phyloP scores from a whole-genome alignment of 2,329 filamentous ascomycete genomes.

The Aspergillus caelatus region DNA sequence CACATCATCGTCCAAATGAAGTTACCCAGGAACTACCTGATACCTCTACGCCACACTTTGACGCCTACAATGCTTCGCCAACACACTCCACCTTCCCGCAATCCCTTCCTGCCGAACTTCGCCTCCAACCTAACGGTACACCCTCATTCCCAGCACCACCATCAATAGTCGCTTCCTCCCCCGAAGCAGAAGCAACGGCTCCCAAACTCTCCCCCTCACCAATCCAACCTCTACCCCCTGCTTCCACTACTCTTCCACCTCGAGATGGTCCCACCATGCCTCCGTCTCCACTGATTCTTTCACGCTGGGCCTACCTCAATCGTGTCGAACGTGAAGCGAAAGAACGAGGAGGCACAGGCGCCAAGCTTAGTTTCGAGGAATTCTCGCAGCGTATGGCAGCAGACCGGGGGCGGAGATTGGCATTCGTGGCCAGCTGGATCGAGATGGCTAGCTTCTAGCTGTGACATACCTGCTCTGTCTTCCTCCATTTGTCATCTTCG shows the following conservation, averaged over 20 bases:
- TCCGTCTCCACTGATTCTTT: slow-evolving; percentile 40
- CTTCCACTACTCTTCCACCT: slow-evolving; percentile 18
- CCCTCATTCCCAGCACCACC: slow-evolving; percentile 36
- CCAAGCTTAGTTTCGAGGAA: slow-evolving; percentile 75
- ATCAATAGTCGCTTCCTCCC: slow-evolving; percentile 32
- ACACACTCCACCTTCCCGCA: slow-evolving; percentile 26
- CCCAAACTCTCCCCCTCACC: slow-evolving; percentile 38
- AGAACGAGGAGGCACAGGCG: slow-evolving; percentile 72
- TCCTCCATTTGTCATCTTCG: neutral
- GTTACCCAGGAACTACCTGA: slow-evolving; percentile 9
- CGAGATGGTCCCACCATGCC: slow-evolving; percentile 19
- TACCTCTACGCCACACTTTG: neutral
- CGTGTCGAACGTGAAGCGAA: slow-evolving; percentile 69
- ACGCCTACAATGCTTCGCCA: slow-evolving; percentile 15
- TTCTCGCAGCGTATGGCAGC: slow-evolving; percentile 75
- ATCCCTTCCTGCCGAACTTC: slow-evolving; percentile 37
- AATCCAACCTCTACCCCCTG: slow-evolving; percentile 35
- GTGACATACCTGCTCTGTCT: neutral
- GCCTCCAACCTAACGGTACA: slow-evolving; percentile 40
- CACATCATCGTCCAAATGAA: slow-evolving; percentile 49
- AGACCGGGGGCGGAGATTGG: slow-evolving; percentile 68
- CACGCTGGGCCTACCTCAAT: slow-evolving; percentile 57
- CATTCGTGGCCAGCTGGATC: slow-evolving; percentile 89
- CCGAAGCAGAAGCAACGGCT: slow-evolving; percentile 37
- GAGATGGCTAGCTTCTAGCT: slow-evolving; percentile 68